These are phyloP conservation scores for Clavaria fumosa DNA, from an alignment of 768 basidiomycete genomes.

Conservation along the genomic window DNA sequence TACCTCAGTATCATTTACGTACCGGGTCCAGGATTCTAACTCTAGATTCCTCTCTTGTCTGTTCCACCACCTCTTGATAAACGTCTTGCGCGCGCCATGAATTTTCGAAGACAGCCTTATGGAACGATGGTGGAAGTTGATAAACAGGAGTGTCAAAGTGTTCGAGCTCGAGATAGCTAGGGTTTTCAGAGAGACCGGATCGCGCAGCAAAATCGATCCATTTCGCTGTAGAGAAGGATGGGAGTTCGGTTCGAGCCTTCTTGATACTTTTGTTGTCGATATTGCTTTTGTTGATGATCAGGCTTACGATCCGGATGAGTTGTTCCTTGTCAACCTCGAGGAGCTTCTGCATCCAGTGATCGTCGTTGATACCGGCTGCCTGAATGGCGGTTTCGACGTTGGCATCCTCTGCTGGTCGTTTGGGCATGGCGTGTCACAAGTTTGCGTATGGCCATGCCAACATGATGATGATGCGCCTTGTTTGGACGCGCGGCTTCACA, in stretches of 20 bases:
- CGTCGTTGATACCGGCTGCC: slow-evolving; percentile 6
- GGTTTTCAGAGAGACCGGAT: slow-evolving; percentile 4
- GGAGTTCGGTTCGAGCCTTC: slow-evolving; percentile 8
- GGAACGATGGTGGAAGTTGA: slow-evolving; percentile 6
- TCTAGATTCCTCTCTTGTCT: slow-evolving; percentile 4
- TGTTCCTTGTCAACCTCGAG: slow-evolving; percentile 1
- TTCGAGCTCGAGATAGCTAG: slow-evolving; percentile 1
- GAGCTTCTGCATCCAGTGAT: slow-evolving; percentile 5
- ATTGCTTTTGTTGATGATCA: slow-evolving; percentile 1
- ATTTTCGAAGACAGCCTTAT: slow-evolving; percentile 1
- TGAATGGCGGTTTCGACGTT: slow-evolving; percentile 7
- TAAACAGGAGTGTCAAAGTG: slow-evolving; percentile 4
- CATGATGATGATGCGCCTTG: no score
- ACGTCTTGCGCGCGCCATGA: slow-evolving; percentile 10
- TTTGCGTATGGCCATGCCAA: no score
- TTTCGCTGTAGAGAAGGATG: slow-evolving; percentile 11
- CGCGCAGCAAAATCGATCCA: slow-evolving; percentile 8
- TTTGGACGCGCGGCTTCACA: no score
- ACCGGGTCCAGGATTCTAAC: slow-evolving; percentile 7
- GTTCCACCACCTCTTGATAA: slow-evolving; percentile 8
- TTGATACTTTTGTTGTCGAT: slow-evolving; percentile 9
- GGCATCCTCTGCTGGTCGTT: no score
- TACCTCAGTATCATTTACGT: slow-evolving; percentile 1
- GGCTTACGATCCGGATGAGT: slow-evolving; percentile 1
- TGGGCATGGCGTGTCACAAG: slow-evolving; percentile 4